A percentile compares a stretch with the other conserved stretches of the same genome.
phyloP scores from a whole-genome alignment of 176 grass and related monocot species.

The Puccinellia tenuiflora region DNA sequence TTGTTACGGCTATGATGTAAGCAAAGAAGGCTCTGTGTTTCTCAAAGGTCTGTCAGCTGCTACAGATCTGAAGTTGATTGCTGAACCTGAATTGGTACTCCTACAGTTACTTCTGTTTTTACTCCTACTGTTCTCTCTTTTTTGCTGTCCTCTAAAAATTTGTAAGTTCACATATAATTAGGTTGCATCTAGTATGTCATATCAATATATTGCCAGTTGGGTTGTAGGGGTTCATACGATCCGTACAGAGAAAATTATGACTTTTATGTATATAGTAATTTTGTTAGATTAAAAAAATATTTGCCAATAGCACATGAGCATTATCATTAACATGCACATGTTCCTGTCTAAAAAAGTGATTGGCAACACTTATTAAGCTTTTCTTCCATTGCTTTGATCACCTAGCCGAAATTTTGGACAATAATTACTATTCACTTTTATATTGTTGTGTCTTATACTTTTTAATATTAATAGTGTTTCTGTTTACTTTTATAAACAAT shows the following conservation, averaged over 20 bases:
- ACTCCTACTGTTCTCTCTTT: not conserved
- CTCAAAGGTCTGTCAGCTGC: conserved; percentile 3
- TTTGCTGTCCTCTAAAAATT: not conserved
- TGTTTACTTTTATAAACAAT: not conserved
- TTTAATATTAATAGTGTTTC: not conserved
- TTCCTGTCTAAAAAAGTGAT: not conserved
- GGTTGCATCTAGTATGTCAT: not conserved
- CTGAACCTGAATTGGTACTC: not conserved
- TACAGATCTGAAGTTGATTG: not conserved
- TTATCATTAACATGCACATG: not conserved
- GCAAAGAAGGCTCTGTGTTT: not conserved
- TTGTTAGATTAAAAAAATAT: not conserved
- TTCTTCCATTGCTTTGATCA: not conserved
- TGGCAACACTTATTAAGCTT: not conserved
- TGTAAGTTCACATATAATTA: not conserved
- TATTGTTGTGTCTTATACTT: not conserved
- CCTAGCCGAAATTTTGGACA: not conserved
- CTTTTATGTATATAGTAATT: not conserved
- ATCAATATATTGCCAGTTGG: not conserved
- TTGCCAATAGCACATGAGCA: not conserved
- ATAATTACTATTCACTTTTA: not conserved
- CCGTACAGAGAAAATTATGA: not conserved
- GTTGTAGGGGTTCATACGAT: not conserved
- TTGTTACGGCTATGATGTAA: not conserved
- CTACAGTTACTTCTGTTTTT: not conserved